Percentiles rank a stretch among this genome's conserved stretches.
phyloP scores from a whole-genome alignment of 2,329 filamentous ascomycete genomes.

The Phialocephala subalpina region DNA sequence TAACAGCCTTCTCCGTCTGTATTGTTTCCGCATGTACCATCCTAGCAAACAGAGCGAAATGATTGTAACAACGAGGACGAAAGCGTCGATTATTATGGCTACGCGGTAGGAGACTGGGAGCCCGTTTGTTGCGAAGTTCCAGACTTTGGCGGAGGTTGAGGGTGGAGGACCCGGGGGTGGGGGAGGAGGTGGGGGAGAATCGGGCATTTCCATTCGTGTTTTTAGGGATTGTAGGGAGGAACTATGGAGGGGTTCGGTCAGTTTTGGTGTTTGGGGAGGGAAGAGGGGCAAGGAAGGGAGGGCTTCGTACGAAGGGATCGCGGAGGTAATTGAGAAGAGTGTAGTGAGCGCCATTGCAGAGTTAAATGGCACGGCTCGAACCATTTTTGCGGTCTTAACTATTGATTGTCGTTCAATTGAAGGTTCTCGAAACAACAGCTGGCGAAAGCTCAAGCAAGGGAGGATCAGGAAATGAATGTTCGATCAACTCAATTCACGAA shows the following conservation, averaged over 20 bases:
- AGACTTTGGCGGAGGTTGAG: not conserved
- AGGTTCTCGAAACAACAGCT: not conserved
- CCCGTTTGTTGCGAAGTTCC: conserved; percentile 1
- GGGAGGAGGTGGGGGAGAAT: conserved; percentile 13
- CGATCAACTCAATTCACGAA: not conserved
- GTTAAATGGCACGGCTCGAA: not conserved
- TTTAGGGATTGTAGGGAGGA: not conserved
- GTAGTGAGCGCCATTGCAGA: not conserved
- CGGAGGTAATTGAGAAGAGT: not conserved
- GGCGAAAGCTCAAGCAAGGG: not conserved
- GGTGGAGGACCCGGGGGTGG: not conserved
- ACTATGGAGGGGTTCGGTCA: not conserved
- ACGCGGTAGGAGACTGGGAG: conserved; percentile 28
- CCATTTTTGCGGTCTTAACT: no score
- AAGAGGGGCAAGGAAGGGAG: not conserved
- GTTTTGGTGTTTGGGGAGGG: not conserved
- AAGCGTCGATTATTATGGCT: conserved; percentile 29
- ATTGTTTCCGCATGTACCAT: conserved; percentile 21
- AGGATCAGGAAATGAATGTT: not conserved
- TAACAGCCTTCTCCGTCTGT: not conserved
- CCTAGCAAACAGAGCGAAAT: conserved; percentile 14
- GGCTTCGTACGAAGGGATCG: not conserved
- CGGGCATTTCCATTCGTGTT: conserved; percentile 13
- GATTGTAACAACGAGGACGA: conserved; percentile 27
- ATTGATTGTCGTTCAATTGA: not conserved